Base-by-base conservation (phyloP, 106 monocot species). In the Dioscorea zingiberensis region DNA sequence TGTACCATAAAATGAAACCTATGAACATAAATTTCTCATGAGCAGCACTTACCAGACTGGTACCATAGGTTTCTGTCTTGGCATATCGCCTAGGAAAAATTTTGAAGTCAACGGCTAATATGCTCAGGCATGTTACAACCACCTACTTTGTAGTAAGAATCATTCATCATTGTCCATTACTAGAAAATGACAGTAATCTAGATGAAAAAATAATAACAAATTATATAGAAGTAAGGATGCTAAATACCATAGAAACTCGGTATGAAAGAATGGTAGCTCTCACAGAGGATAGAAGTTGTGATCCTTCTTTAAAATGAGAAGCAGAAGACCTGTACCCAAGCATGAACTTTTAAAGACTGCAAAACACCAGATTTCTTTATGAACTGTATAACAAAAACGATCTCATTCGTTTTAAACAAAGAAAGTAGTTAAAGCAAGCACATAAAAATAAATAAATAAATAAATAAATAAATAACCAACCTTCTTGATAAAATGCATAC, bases 11-110 rank as follows among this genome's bases (percentile, higher is more conserved):
- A 38, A 38, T 8, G 38, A 38, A 10, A 38, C 38, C 4, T 38
- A 1, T 38, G 38, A 38, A 38, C 38, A 38, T 38, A 38, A 6
- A 38, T 38, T 6, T 2, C 38, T 38, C 6, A 38, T 2, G 38
- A 38, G 38, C 6, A 38, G 38, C 10, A 38, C 74, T 83, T 81
- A 97, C 95, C 83, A 91, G 57, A 70, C 91, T 67, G 71, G 78
- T 91, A 21, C 91, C 95, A 79, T 91, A 97, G 9, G 91, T 88
- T 77, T 97, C 95, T 45, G 91, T 79, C 91, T 97, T 97, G 55
- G 95, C 95, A 79, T 91, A 97, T 10, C 95, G 78, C 69, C 91
- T 83, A 24, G 95, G 95, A 63, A 79, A 97, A 64, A 97, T 86
- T 81, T 80, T 85, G 68, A 97, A 97, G 74, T 97, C 95, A 67